phyloP scores from a whole-genome alignment of 2,329 filamentous ascomycete species.

The Diaporthe eres region DNA sequence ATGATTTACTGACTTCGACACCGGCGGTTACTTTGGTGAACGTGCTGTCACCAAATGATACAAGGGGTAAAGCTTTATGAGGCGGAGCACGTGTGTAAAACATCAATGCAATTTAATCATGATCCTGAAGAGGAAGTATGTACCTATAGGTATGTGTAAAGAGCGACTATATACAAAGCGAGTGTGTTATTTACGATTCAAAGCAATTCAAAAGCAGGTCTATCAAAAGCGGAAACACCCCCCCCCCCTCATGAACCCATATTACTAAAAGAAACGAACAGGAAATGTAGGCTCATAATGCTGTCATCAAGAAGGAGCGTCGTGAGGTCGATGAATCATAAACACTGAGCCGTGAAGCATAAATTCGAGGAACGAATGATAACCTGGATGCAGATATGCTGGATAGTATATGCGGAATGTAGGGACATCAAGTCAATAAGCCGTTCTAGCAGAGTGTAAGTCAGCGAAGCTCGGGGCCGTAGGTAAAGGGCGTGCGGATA shows the following conservation, averaged over 20 bases:
- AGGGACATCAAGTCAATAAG: background rate
- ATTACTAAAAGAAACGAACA: background rate
- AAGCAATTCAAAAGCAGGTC: too few species aligned
- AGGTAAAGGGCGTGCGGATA: too few species aligned
- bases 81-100: background rate
- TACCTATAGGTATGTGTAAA: background rate
- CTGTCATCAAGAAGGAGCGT: background rate
- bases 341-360: background rate
- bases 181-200: constrained; percentile 3
- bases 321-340: background rate
- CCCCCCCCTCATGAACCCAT: too few species aligned
- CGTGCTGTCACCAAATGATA: background rate
- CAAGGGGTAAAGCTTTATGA: background rate
- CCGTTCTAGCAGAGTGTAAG: background rate
- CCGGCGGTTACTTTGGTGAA: background rate
- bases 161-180: constrained; percentile 17
- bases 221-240: background rate
- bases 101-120: background rate
- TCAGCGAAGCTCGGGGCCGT: background rate
- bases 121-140: background rate
- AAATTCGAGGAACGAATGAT: background rate
- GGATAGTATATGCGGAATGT: background rate
- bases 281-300: background rate
- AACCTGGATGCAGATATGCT: background rate
- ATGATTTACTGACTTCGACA: background rate